Evolutionary conservation across 1,284 basidiomycete genomes (phyloP).

Genomic region (Apiotrichum akiyoshidainum): DNA sequence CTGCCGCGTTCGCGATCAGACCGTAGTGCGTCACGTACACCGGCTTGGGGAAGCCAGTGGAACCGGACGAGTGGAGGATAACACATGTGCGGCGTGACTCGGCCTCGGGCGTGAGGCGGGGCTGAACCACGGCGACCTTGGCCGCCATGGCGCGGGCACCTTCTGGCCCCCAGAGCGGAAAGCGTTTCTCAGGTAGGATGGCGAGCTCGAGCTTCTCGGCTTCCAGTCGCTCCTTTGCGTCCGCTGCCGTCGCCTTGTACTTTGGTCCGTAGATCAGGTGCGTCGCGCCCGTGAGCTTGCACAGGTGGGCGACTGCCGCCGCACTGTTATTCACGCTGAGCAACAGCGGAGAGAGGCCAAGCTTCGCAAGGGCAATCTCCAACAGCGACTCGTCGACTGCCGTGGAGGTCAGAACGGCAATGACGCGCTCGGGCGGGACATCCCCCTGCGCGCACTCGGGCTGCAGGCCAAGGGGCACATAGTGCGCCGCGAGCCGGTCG

Average conservation of each 20-base stretch:
- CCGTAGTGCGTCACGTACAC: slow-evolving; percentile 48
- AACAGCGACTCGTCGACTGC: slow-evolving; percentile 54
- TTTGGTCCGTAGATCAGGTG: slow-evolving; percentile 56
- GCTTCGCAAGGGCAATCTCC: slow-evolving; percentile 54
- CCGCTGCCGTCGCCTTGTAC: slow-evolving; percentile 48
- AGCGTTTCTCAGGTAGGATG: slow-evolving; percentile 51
- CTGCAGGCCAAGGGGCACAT: slow-evolving; percentile 35
- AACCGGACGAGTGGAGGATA: slow-evolving; percentile 63
- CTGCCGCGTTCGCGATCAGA: slow-evolving; percentile 41
- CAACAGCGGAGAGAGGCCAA: slow-evolving; percentile 54
- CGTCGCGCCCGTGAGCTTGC: slow-evolving; percentile 54
- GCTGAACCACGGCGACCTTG: slow-evolving; percentile 43
- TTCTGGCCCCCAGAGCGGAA: slow-evolving; percentile 53
- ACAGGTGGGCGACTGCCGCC: slow-evolving; percentile 59
- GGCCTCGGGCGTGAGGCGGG: slow-evolving; percentile 53
- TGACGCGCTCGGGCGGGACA: slow-evolving; percentile 45
- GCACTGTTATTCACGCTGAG: slow-evolving; percentile 61
- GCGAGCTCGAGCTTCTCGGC: slow-evolving; percentile 42
- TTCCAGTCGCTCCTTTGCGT: slow-evolving; percentile 28
- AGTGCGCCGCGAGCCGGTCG: slow-evolving; percentile 54
- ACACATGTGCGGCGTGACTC: slow-evolving; percentile 55
- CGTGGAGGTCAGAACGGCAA: slow-evolving; percentile 52
- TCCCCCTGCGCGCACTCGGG: slow-evolving; percentile 1
- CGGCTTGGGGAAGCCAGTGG: slow-evolving; percentile 55
- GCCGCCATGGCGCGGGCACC: slow-evolving; percentile 44